A percentile compares a stretch with the other conserved stretches of the same genome.
These are phyloP conservation scores for Carex pumila DNA, from an alignment of 176 grass and related monocot species.

Conservation along the genomic window DNA sequence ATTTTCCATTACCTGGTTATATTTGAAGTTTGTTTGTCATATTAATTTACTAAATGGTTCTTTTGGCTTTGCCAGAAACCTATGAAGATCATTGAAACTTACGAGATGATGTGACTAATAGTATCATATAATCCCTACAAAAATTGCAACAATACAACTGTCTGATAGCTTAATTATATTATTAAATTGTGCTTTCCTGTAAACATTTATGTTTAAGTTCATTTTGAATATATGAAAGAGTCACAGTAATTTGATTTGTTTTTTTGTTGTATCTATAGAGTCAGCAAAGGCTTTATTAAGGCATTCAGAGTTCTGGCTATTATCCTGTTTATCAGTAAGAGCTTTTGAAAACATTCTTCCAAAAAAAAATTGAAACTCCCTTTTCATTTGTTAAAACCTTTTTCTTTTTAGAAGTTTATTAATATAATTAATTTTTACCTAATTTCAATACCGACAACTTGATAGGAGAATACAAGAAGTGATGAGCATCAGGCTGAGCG, in stretches of 20 bases:
- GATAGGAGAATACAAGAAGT: not conserved
- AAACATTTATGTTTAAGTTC: constrained; percentile 1
- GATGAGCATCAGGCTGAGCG: not conserved
- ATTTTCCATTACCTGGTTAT: not conserved
- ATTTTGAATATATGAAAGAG: not conserved
- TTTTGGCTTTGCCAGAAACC: not conserved
- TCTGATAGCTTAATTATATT: not conserved
- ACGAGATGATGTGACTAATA: not conserved
- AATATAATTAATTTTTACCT: not conserved
- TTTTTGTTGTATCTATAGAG: not conserved
- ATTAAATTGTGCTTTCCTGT: not conserved
- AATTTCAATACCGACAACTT: not conserved
- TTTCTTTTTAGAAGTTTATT: not conserved
- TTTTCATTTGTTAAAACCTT: not conserved
- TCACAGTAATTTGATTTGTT: not conserved
- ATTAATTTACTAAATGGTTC: not conserved
- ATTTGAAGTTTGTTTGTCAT: not conserved
- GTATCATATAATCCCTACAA: not conserved
- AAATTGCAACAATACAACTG: not conserved
- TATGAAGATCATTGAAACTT: not conserved
- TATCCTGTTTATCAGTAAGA: constrained; percentile 4
- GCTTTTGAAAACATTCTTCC: not conserved
- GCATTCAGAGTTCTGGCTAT: not conserved
- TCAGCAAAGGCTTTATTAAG: not conserved
- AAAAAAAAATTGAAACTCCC: not conserved